Base-by-base conservation (phyloP, 176 grass and related monocot genomes). In the Hsuehochloa calcarea region DNA sequence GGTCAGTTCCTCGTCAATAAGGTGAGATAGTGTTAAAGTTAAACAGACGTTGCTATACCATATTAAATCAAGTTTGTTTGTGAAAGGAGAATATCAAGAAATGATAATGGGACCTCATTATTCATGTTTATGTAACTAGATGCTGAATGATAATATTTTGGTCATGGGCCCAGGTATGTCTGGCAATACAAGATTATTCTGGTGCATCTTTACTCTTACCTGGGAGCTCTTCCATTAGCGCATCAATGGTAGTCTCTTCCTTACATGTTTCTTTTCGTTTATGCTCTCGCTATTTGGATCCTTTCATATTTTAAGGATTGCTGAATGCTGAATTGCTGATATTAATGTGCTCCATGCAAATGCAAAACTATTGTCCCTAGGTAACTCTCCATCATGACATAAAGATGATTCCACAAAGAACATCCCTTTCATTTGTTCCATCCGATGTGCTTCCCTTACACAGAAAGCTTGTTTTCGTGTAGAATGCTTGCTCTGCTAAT, bases 171-270 rank as follows among this genome's bases (percentile, higher is more conserved):
- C 89, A 99, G 96, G 90, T 86, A 94, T 79, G 79, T 89, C 59
- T 95, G 93, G 93, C 91, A 94, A 78, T 95, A 95, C 81, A 99
- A 94, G 84, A 88, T 96, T 82, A 75, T 80, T 78, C 81, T 96
- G 79, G 72, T 99, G 56, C 96, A 99, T 89, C 78, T 99, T 60
- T 99, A 96, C 84, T 90, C 92, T 85, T 89, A 89, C 75, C 47
- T 96, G 40, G 91, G 90, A 62, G 90, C 88, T 52, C 88, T 99
- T 87, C 90, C 91, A 34, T 88, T 96, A 70, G 93, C 96, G 72
- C 84, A 93, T 82, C 88, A 75, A 89, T 96, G 96, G 96, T 99
- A 99, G 84, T 56, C 22, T 19, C 10, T 84, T 3, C 58, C 41
- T 83, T n/a, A 2, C 34, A 70, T 56, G 49, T 64, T 70, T 54